Evolutionary conservation across 2,329 filamentous ascomycete species (phyloP), one percentile per base, ranked within the genome.

Genomic region (Septoria linicola): DNA sequence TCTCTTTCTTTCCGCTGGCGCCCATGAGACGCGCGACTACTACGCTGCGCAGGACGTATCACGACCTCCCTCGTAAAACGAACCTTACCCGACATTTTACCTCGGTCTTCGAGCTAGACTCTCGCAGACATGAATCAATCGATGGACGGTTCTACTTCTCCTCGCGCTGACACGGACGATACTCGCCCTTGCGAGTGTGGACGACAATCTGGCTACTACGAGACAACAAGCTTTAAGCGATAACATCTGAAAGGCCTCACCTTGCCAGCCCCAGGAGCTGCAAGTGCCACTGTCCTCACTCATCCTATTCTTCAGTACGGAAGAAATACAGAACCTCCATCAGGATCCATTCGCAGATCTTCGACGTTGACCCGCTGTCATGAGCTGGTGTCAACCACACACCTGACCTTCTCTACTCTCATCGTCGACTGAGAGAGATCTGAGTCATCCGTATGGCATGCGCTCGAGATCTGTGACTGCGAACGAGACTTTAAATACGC

Each of bases 51-150:
- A 78, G 69, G 76, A 75, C 66, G 71, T 68, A 75, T 70, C 79
- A 71, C 78, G 78, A 73, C 76, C 79, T 71, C 68, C 74, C 68
- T 71, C 77, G 66, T 79, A 82, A 68, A 84, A 87, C 58, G 80
- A 82, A 70, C 81, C 81, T 68, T 82, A 82, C 67, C 80, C 87
- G 66, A 96, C 90, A 58, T 92, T 56, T 5, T 97, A 97, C 70
- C 87, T 99, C 58, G 90, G 91, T 63, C 83, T 96, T 66, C 83
- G 84, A 66, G 85, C 92, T 63, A 85, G 91, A 65, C 80, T 97
- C 64, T 97, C 93, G 45, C 93, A 99, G 76, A 80, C 95, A 70
- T 96, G 92, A 90, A 84, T 99, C 75, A 97, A 99, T 76, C 83
- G 88, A 71, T 99, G 93, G 93, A 97, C 93, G 32, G 78, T 97